phyloP scores from a whole-genome alignment of 305 asterid genomes.

The Fraxinus albicans region DNA sequence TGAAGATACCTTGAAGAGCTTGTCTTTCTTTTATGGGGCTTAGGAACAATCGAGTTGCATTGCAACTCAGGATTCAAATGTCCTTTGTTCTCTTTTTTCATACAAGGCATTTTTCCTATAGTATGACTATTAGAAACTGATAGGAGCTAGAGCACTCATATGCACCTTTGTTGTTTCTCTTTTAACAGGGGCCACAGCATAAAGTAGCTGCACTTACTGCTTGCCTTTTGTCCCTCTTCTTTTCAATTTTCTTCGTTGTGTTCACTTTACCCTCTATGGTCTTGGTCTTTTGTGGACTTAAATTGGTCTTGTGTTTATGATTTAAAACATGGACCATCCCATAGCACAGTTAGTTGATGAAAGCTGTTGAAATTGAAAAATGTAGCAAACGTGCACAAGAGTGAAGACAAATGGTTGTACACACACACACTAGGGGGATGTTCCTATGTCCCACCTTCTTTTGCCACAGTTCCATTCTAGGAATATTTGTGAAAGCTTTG shows the following conservation, averaged over 20 bases:
- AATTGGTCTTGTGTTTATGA: background rate
- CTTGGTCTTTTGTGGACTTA: slow-evolving; percentile 3
- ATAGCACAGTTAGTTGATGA: background rate
- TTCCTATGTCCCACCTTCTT: background rate
- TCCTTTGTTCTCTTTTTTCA: background rate
- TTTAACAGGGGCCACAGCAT: background rate
- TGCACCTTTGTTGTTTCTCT: background rate
- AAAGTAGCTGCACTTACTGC: slow-evolving; percentile 1
- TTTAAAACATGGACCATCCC: background rate
- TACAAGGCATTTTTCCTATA: background rate
- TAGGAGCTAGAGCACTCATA: background rate
- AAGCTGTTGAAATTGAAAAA: background rate
- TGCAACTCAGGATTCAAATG: background rate
- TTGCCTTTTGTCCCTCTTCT: background rate
- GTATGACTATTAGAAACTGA: background rate
- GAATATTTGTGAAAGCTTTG: background rate
- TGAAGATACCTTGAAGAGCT: background rate
- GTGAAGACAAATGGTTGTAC: background rate
- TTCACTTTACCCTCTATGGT: background rate
- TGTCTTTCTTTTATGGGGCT: background rate
- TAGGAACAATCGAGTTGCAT: background rate
- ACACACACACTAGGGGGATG: background rate
- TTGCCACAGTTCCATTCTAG: background rate
- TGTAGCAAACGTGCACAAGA: background rate
- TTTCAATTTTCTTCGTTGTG: background rate